Evolutionary conservation across 441 rosid species (phyloP).

Genomic region (Brassica hybrid): DNA sequence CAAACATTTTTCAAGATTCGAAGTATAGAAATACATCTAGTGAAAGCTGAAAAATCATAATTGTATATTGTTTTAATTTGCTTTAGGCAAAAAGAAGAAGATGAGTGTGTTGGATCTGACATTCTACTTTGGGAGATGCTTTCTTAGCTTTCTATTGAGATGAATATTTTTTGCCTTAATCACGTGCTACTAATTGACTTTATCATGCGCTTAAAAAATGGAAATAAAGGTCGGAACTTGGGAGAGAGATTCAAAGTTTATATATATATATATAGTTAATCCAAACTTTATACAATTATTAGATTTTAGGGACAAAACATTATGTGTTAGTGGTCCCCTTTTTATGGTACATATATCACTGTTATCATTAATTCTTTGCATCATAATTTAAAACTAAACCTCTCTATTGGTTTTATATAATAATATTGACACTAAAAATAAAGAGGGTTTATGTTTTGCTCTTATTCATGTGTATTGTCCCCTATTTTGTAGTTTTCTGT

Average conservation of each 20-base stretch:
- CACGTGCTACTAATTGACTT: conserved; percentile 43
- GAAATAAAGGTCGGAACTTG: conserved; percentile 8
- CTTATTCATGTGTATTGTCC: conserved; percentile 32
- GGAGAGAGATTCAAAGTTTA: conserved; percentile 33
- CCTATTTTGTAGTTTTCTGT: conserved; percentile 13
- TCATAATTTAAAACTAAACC: not conserved
- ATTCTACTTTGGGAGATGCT: conserved; percentile 37
- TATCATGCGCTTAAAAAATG: conserved; percentile 18
- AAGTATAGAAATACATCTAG: conserved; percentile 6
- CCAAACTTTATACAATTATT: conserved; percentile 20
- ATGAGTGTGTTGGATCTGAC: conserved; percentile 32
- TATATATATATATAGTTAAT: conserved; percentile 1
- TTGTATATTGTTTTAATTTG: conserved; percentile 13
- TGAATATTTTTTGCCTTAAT: conserved; percentile 25
- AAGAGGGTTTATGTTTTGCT: conserved; percentile 17
- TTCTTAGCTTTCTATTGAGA: conserved; percentile 21
- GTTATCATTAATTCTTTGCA: not conserved
- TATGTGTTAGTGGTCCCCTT: conserved; percentile 36
- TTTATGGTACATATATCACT: conserved; percentile 24
- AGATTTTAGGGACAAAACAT: conserved; percentile 14
- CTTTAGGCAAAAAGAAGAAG: conserved; percentile 18
- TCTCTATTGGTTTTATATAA: conserved; percentile 5
- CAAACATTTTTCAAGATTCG: not conserved
- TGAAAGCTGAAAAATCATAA: conserved; percentile 14
- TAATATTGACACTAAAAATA: not conserved